A percentile compares a stretch with the other conserved stretches of the same genome.
Conservation (phyloP, 2,329 filamentous ascomycete genomes). For the Fusarium tuaranense region DNA sequence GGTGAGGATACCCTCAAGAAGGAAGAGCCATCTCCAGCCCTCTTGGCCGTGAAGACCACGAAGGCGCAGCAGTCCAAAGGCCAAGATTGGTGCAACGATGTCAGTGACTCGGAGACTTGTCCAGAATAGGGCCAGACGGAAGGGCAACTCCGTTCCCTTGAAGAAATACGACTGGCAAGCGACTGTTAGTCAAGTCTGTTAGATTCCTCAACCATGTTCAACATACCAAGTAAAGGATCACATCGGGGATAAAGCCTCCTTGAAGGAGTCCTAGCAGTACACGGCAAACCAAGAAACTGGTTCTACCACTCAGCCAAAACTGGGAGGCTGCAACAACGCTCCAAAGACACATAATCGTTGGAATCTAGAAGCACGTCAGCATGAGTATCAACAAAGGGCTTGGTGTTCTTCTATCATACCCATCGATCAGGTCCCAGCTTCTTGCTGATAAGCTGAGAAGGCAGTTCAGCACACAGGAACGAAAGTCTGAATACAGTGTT, state of each 20-base stretch:
- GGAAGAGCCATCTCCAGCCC: conserved; percentile 51
- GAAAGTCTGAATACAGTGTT: conserved; percentile 48
- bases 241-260: conserved; percentile 61
- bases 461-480: conserved; percentile 56
- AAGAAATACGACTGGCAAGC: conserved; percentile 51
- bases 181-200: neutral
- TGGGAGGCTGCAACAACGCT: conserved; percentile 64
- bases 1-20: conserved; percentile 57
- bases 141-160: conserved; percentile 41
- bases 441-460: conserved; percentile 70
- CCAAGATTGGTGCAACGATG: conserved; percentile 37
- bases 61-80: conserved; percentile 40
- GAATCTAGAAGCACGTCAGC: conserved; percentile 51
- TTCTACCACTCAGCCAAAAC: conserved; percentile 53
- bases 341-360: conserved; percentile 67
- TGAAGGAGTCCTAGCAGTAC: conserved; percentile 56
- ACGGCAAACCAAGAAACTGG: conserved; percentile 54
- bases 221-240: conserved; percentile 37
- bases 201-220: too few relatives aligned
- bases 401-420: conserved; percentile 33
- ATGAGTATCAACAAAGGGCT: neutral
- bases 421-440: conserved; percentile 69
- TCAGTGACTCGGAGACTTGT: conserved; percentile 21
- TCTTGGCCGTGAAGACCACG: conserved; percentile 38
- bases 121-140: conserved; percentile 34